Evolutionary conservation across 805 yeast species (phyloP).

Genomic region (Komagataella ulmi): DNA sequence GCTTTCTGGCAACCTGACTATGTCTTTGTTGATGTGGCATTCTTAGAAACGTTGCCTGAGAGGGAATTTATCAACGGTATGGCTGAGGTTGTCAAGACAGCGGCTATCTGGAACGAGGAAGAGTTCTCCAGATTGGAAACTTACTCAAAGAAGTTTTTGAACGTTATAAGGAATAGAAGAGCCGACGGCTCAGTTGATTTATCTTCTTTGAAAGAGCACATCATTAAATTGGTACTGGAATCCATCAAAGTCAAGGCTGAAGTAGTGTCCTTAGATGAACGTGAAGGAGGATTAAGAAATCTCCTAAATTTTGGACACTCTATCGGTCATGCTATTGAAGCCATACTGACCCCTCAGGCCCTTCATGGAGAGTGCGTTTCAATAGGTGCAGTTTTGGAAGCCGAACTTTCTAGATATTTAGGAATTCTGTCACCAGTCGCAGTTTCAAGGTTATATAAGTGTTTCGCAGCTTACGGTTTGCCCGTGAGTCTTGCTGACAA

Average conservation of each 20-base stretch:
- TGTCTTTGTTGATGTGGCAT: conserved; percentile 78
- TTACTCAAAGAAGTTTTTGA: conserved; percentile 56
- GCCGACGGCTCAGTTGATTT: conserved; percentile 46
- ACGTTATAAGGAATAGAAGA: conserved; percentile 37
- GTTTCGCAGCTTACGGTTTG: conserved; percentile 73
- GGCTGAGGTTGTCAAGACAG: conserved; percentile 97
- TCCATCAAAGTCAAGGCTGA: conserved; percentile 86
- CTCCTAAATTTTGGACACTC: conserved; percentile 91
- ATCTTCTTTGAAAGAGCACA: conserved; percentile 54
- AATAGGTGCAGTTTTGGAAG: conserved; percentile 90
- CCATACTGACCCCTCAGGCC: conserved; percentile 92
- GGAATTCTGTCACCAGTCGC: conserved; percentile 88
- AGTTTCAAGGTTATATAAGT: conserved; percentile 77
- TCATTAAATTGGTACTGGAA: conserved; percentile 68
- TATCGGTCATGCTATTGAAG: conserved; percentile 97
- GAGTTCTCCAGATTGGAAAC: conserved; percentile 80
- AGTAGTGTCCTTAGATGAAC: conserved; percentile 88
- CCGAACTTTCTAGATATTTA: conserved; percentile 85
- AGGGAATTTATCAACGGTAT: conserved; percentile 96
- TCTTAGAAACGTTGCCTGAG: conserved; percentile 77
- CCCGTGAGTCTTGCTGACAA: conserved; percentile 73
- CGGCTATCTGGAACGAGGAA: conserved; percentile 90
- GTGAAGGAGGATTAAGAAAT: conserved; percentile 90
- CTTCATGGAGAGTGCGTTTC: conserved; percentile 98
- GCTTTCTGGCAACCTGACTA: conserved; percentile 95